Evolutionary conservation across 1,284 basidiomycete genomes (phyloP).

Genomic region (Marasmius tenuissimus): DNA sequence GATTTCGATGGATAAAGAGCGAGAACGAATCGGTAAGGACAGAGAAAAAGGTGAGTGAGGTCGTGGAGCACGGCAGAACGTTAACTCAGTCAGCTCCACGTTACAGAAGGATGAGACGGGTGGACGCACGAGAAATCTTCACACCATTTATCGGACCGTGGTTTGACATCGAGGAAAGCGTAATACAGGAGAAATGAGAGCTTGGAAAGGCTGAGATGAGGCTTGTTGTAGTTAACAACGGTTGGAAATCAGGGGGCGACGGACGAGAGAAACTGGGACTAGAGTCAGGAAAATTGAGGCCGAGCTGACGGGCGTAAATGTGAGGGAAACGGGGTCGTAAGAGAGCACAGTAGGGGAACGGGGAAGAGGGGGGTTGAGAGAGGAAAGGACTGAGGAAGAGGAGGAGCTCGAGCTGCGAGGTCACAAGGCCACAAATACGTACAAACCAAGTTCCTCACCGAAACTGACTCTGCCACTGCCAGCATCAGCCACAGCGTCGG

Average conservation of each 20-base stretch:
- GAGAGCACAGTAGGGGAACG: slow-evolving; percentile 4
- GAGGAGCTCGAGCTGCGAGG: not conserved
- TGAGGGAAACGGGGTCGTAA: slow-evolving; percentile 1
- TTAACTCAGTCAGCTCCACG: slow-evolving; percentile 31
- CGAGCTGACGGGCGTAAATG: not conserved
- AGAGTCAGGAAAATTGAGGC: not conserved
- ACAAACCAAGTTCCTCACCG: not conserved
- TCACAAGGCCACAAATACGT: not conserved
- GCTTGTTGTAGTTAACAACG: slow-evolving; percentile 7
- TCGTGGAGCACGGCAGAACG: slow-evolving; percentile 16
- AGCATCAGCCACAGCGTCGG: not conserved
- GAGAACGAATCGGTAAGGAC: slow-evolving; percentile 12
- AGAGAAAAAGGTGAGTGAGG: slow-evolving; percentile 12
- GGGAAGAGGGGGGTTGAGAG: not conserved
- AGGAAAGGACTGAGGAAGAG: not conserved
- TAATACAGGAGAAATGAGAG: slow-evolving; percentile 9
- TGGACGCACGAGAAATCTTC: slow-evolving; percentile 81
- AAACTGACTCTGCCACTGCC: not conserved
- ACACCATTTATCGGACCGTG: slow-evolving; percentile 88
- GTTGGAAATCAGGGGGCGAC: not conserved
- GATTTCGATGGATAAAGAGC: slow-evolving; percentile 11
- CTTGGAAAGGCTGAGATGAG: slow-evolving; percentile 18
- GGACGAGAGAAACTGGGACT: not conserved
- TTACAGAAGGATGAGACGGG: slow-evolving; percentile 16
- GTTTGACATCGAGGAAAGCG: slow-evolving; percentile 53